Evolutionary conservation across 805 yeast genomes (phyloP).

Genomic region (Starmera caribaea): DNA sequence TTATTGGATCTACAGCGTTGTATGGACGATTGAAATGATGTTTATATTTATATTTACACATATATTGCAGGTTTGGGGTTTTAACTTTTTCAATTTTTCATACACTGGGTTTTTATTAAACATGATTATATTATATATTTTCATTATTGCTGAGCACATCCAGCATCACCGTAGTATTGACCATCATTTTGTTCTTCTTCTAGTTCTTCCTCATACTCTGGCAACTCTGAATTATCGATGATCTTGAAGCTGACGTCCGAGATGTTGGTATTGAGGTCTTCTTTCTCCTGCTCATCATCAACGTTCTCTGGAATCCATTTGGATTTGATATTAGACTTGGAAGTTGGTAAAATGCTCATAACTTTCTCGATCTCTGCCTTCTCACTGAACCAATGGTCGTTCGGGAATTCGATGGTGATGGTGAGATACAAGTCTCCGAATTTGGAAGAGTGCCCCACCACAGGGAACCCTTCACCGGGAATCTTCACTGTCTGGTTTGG

Average conservation of each 20-base stretch:
- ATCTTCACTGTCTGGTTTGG: conserved; percentile 66
- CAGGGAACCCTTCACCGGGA: conserved; percentile 79
- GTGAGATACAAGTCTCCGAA: conserved; percentile 66
- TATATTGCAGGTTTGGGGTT: neutral
- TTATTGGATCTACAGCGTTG: conserved; percentile 11
- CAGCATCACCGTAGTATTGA: conserved; percentile 4
- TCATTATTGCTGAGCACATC: conserved; percentile 7
- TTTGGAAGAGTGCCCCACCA: conserved; percentile 22
- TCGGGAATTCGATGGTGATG: conserved; percentile 72
- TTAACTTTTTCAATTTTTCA: too few species aligned
- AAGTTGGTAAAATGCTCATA: conserved; percentile 43
- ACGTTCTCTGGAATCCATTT: neutral
- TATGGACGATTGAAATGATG: neutral
- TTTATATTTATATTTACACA: conserved; percentile 2
- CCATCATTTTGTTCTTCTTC: conserved; percentile 6
- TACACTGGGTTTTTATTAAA: too few species aligned
- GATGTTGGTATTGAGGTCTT: conserved; percentile 20
- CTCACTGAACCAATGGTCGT: conserved; percentile 78
- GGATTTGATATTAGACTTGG: neutral
- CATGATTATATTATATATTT: conserved; percentile 3
- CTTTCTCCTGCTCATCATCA: conserved; percentile 4
- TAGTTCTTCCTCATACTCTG: conserved; percentile 12
- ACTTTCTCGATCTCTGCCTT: conserved; percentile 50
- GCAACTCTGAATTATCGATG: conserved; percentile 14
- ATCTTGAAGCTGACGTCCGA: conserved; percentile 19